These are phyloP conservation scores for Lodderomyces beijingensis DNA, from an alignment of 1,139 yeast genomes.

Conservation along the genomic window DNA sequence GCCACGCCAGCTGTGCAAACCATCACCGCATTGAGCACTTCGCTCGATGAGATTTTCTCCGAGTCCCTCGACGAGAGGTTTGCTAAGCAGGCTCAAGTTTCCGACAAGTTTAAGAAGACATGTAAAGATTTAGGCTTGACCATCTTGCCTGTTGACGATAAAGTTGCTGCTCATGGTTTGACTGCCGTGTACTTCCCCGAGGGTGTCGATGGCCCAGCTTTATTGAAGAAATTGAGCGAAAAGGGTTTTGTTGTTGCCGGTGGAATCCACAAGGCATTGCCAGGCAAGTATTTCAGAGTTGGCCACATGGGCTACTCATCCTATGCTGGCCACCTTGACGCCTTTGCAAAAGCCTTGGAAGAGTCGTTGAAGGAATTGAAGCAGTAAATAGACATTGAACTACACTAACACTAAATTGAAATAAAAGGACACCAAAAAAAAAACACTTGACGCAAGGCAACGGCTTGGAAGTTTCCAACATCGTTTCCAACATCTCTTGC, in stretches of 20 bases:
- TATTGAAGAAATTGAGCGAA: slow-evolving; percentile 49
- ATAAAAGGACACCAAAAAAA: no score
- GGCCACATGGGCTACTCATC: slow-evolving; percentile 86
- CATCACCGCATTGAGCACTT: slow-evolving; percentile 73
- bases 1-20: slow-evolving; percentile 94
- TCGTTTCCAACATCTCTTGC: no score
- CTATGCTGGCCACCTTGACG: slow-evolving; percentile 40
- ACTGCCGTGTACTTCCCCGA: slow-evolving; percentile 86
- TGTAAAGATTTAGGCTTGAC: slow-evolving; percentile 58
- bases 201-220: slow-evolving; percentile 62
- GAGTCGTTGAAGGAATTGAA: slow-evolving; percentile 33
- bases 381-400: no score
- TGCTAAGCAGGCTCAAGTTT: slow-evolving; percentile 56
- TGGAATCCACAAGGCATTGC: slow-evolving; percentile 81
- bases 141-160: slow-evolving; percentile 58
- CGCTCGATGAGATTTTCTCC: slow-evolving; percentile 67
- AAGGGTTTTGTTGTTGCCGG: slow-evolving; percentile 85
- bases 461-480: no score
- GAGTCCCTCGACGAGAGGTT: slow-evolving; percentile 60
- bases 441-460: no score
- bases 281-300: slow-evolving; percentile 80
- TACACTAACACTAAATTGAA: no score
- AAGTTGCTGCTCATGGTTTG: slow-evolving; percentile 80
- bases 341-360: slow-evolving; percentile 31
- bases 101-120: slow-evolving; percentile 61